phyloP scores from a whole-genome alignment of 2,329 filamentous ascomycete species.

The Lizonia empirigonia region DNA sequence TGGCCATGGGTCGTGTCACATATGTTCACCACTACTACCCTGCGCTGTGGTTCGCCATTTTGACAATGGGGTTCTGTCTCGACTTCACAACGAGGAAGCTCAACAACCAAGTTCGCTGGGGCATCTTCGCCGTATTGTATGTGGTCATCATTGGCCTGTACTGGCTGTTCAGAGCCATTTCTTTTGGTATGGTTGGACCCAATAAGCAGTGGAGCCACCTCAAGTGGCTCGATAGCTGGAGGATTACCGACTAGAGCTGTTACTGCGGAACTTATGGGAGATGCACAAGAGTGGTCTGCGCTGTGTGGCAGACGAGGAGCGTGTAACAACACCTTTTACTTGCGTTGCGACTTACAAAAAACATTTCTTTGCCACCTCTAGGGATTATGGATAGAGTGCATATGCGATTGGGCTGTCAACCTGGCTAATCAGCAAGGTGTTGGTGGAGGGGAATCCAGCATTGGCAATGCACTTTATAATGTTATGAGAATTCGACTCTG shows the following conservation, averaged over 20 bases:
- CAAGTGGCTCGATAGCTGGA: slow-evolving; percentile 92
- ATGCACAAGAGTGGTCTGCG: not conserved
- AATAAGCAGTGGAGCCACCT: slow-evolving; percentile 87
- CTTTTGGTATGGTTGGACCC: slow-evolving; percentile 90
- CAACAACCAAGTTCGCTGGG: slow-evolving; percentile 66
- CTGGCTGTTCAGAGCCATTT: slow-evolving; percentile 88
- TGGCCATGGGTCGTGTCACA: slow-evolving; percentile 97
- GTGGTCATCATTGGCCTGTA: slow-evolving; percentile 78
- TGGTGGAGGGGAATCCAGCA: slow-evolving; percentile 1
- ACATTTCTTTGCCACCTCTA: slow-evolving; percentile 11
- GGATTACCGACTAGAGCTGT: slow-evolving; percentile 68
- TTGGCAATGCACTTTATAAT: slow-evolving; percentile 2
- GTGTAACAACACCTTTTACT: slow-evolving; percentile 18
- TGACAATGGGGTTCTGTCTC: slow-evolving; percentile 83
- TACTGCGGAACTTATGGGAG: not conserved
- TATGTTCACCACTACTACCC: slow-evolving; percentile 99
- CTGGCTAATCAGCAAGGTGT: slow-evolving; percentile 14
- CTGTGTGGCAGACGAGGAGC: slow-evolving; percentile 1
- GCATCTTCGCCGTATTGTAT: slow-evolving; percentile 77
- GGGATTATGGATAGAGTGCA: slow-evolving; percentile 15
- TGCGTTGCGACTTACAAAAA: slow-evolving; percentile 13
- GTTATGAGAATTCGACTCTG: not conserved
- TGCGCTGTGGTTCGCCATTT: slow-evolving; percentile 94
- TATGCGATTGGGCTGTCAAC: slow-evolving; percentile 2
- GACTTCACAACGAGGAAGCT: slow-evolving; percentile 80